Percentiles rank a stretch among this genome's conserved stretches.
phyloP scores from a whole-genome alignment of 352 stramenopile species.

The Phytophthora pisi region DNA sequence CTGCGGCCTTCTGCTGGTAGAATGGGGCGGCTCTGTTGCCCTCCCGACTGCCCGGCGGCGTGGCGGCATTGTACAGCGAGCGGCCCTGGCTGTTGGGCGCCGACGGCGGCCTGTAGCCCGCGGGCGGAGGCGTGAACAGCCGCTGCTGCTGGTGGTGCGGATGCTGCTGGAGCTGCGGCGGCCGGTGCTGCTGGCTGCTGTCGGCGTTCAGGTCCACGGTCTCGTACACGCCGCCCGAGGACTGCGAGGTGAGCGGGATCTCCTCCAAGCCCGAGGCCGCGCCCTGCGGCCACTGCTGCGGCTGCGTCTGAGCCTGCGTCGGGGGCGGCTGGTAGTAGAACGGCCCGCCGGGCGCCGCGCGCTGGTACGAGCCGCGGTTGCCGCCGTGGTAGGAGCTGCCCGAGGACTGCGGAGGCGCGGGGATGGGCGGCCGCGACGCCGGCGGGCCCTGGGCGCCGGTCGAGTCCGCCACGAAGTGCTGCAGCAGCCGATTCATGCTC shows the following conservation, averaged over 20 bases:
- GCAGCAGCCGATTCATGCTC: constrained; percentile 64
- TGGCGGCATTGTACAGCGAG: constrained; percentile 15
- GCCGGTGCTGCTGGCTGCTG: constrained; percentile 25
- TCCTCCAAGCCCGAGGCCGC: constrained; percentile 28
- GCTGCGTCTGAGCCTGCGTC: constrained; percentile 1
- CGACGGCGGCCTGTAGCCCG: background rate
- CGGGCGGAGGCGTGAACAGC: constrained; percentile 1
- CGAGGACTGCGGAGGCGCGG: constrained; percentile 36
- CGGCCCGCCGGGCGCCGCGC: constrained; percentile 24
- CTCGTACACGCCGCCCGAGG: constrained; percentile 43
- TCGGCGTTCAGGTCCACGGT: constrained; percentile 53
- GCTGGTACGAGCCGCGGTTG: constrained; percentile 41
- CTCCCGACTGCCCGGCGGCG: constrained; percentile 7
- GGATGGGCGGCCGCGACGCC: constrained; percentile 28
- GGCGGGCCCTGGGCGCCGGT: constrained; percentile 15
- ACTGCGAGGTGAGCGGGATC: constrained; percentile 39
- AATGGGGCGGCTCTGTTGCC: constrained; percentile 1
- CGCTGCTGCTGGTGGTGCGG: constrained; percentile 1
- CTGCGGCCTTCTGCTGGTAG: constrained; percentile 21
- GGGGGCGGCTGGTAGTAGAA: constrained; percentile 45
- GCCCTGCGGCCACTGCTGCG: constrained; percentile 16
- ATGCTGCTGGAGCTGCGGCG: background rate
- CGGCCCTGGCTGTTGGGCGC: constrained; percentile 11
- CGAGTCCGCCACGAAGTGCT: constrained; percentile 58
- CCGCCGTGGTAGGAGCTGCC: constrained; percentile 25